Conservation (phyloP, 2,329 filamentous ascomycete genomes). For the Ceratocystis smalleyi region DNA sequence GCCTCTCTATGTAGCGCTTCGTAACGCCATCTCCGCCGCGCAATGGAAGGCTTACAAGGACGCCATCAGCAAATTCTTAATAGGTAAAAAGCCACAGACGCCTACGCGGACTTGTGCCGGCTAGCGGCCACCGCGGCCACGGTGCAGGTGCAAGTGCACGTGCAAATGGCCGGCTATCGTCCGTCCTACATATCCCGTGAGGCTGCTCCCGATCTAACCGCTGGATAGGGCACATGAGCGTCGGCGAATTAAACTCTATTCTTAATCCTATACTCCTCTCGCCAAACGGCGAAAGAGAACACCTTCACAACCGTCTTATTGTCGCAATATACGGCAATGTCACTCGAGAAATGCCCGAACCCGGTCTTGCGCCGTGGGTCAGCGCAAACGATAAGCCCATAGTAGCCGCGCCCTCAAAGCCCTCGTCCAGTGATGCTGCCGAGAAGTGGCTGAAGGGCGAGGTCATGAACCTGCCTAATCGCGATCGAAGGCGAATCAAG, state of each 20-base stretch:
- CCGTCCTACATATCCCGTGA: not conserved
- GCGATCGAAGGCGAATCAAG: constrained; percentile 51
- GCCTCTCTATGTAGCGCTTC: constrained; percentile 46
- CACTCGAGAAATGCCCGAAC: constrained; percentile 52
- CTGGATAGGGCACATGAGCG: constrained; percentile 13
- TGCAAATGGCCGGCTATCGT: not conserved
- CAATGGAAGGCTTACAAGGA: constrained; percentile 52
- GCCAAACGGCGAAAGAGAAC: constrained; percentile 41
- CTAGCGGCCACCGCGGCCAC: not conserved
- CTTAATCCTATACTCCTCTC: constrained; percentile 46
- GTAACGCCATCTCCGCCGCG: constrained; percentile 42
- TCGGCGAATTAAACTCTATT: constrained; percentile 43
- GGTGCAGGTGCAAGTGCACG: not conserved
- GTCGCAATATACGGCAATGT: constrained; percentile 54
- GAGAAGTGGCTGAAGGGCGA: constrained; percentile 52
- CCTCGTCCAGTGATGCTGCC: constrained; percentile 47
- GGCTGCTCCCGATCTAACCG: not conserved
- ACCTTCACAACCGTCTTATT: constrained; percentile 53
- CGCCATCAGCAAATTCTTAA: constrained; percentile 44
- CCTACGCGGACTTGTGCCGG: constrained; percentile 22
- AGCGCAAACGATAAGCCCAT: constrained; percentile 54
- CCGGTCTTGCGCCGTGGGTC: constrained; percentile 54
- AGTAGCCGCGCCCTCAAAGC: constrained; percentile 41
- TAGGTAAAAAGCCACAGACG: constrained; percentile 31
- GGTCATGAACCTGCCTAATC: constrained; percentile 53